Evolutionary conservation across 2,329 filamentous ascomycete species (phyloP), one percentile per base, ranked within the genome.

Genomic region (Botrytis paeoniae): DNA sequence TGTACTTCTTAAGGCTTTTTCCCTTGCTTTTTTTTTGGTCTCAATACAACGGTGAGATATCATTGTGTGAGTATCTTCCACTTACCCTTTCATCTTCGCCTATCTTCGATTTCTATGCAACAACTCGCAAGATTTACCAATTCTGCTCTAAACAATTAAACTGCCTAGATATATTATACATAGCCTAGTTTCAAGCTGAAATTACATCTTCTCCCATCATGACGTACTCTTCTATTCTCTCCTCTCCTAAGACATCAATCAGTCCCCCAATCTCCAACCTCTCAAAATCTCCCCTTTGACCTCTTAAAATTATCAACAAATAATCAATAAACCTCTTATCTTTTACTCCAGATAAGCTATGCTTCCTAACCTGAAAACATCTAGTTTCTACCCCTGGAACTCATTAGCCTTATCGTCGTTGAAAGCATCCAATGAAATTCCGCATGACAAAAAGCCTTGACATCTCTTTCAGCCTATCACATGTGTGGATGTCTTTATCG

Each of bases 401-500:
- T 41, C 45, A 20, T 25, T 69, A 69, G 66, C 29, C 66, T 69
- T 69, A 69, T 69, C 66, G 66, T 69, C 39, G 51, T 60, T 43
- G n/a, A 43, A 60, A 35, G 1, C 14, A 10, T 1, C 66, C 66
- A 69, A 69, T 60, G 1, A 43, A 12, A 35, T 25, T 3, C 7
- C 20, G 39, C 41, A 48, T 66, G 41, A 66, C 43, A 51, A 57
- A 60, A 69, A 69, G 51, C 37, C 54, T 69, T 69, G 66, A 69
- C 65, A 69, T 69, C 18, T 14, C 4, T 4, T 29, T 29, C 6
- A 6, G 32, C 65, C 48, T 57, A 69, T 69, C 9, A 69, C 4
- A 57, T 5, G 25, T 12, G 9, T 22, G 14, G 20, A 35, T n/a
- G 32, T 16, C 29, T 51, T 48, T 32, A 66, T 37, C 63, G 29